Base-by-base conservation (phyloP, 1,284 basidiomycete species). In the Mycena sp. region DNA sequence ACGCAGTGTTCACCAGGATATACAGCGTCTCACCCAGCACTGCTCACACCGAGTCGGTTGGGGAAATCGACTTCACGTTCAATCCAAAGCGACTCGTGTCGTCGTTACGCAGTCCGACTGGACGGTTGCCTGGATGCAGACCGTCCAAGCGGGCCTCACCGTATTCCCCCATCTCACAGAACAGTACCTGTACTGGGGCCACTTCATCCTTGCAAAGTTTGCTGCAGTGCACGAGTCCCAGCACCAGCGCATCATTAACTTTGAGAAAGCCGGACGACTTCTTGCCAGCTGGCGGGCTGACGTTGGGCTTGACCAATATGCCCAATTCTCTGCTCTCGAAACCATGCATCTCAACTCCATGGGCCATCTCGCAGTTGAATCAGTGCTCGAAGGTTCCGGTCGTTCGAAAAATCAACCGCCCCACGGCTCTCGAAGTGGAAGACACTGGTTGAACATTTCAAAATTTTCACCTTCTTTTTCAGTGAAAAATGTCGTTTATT, bases 1-100 rank as follows among this genome's bases (percentile, higher is more conserved):
- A 73, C 63, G 37, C 48, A 3, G 66, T 73, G 30, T 58, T 70
- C 37, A 58, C 68, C 0, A 25, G 38, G 2, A 37, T 67, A n/a
- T 70, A 70, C 58, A 58, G 65, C 19, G 17, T 10, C 23, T n/a
- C 30, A 25, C 43, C n/a, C 43, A n/a, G n/a, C n/a, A n/a, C n/a
- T n/a, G n/a, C n/a, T n/a, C n/a, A n/a, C n/a, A n/a, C n/a, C n/a
- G n/a, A 54, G 10, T 17, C 40, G 0, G 12, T 38, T 3, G 55
- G 55, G 11, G 55, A 21, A 9, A 11, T 48, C 29, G 43, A 64
- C 38, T 19, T 60, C 25, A 21, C 58, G 38, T 49, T 56, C 45
- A 28, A 29, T 29, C 35, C 26, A n/a, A n/a, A n/a, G n/a, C n/a
- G n/a, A n/a, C n/a, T n/a, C n/a, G n/a, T n/a, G n/a, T n/a, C n/a